Conservation (phyloP, 164 flowering plant genomes). For the Vitis labrusca region DNA sequence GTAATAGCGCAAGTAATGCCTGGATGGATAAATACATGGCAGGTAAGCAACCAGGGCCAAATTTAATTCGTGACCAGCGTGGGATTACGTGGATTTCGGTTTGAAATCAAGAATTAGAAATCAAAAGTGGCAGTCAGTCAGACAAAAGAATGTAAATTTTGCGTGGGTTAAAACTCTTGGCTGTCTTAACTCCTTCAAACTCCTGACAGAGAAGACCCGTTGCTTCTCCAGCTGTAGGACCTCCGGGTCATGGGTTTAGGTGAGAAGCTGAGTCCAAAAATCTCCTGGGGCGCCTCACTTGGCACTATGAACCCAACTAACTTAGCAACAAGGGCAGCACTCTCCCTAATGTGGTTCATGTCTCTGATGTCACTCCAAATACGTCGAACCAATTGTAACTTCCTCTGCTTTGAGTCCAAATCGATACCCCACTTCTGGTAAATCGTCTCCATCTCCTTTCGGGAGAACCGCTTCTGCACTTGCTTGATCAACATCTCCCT, state of each 20-base stretch:
- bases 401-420: conserved; percentile 47
- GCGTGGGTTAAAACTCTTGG: no score
- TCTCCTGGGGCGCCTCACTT: conserved; percentile 44
- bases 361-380: conserved; percentile 49
- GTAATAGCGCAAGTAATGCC: no score
- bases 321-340: conserved; percentile 56
- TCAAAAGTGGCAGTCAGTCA: no score
- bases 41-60: no score
- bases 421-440: conserved; percentile 54
- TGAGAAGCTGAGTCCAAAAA: conserved; percentile 49
- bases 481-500: conserved; percentile 45
- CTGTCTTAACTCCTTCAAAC: no score
- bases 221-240: conserved; percentile 30
- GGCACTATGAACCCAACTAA: conserved; percentile 35
- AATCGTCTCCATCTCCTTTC: conserved; percentile 37
- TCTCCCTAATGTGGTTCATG: conserved; percentile 47
- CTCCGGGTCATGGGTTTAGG: conserved; percentile 13
- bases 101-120: no score
- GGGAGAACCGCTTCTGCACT: conserved; percentile 35
- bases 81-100: no score
- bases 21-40: no score
- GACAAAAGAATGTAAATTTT: no score
- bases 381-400: conserved; percentile 35
- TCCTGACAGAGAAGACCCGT: conserved; percentile 13
- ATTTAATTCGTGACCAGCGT: no score